Base-by-base conservation (phyloP, 225 moss, liverwort and hornwort genomes). In the Marchantia polymorpha region DNA sequence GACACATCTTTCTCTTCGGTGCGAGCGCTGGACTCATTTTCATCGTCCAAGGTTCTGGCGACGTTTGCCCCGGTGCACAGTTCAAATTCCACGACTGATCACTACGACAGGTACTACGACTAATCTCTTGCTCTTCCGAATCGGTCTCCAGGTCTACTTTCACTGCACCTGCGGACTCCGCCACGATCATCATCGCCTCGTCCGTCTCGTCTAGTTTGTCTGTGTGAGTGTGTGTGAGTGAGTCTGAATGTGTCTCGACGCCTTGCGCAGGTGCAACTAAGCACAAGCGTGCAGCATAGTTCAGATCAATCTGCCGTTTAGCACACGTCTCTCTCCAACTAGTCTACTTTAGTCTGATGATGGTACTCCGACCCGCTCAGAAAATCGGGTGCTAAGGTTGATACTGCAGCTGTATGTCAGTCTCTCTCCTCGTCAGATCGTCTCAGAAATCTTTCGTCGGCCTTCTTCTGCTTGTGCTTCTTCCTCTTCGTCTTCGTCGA, bases 11-110 rank as follows among this genome's bases (percentile, higher is more conserved):
- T 19, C 19, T 69, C 46, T 69, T 69, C 20, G 47, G 46, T 17
- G 47, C 19, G 2, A 39, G 39, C 46, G 20, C 4, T 69, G 47
- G 46, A 17, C 46, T 46, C 69, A 69, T 15, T 4, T 48, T 69
- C 67, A 31, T 29, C 47, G 47, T 39, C 47, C 46, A 69, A 48
- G 47, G 69, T 48, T 69, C 69, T 4, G 65, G 65, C 65, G 29
- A 65, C 46, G 47, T 46, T 46, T 7, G 19, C 29, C 20, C 39
- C 8, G 46, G 39, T 20, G 46, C 69, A 46, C 69, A 69, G 19
- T 46, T 69, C 69, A 69, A 47, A 17, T 69, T 69, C 69, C 46
- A 69, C 39, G 11, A 16, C 47, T 69, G 69, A 69, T 39, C 69
- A 65, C 29, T 29, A 65, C 65, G 22, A 6, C n/a, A 25, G 13